phyloP scores from a whole-genome alignment of 2,329 filamentous ascomycete genomes.

The Lachnum nothofagi region DNA sequence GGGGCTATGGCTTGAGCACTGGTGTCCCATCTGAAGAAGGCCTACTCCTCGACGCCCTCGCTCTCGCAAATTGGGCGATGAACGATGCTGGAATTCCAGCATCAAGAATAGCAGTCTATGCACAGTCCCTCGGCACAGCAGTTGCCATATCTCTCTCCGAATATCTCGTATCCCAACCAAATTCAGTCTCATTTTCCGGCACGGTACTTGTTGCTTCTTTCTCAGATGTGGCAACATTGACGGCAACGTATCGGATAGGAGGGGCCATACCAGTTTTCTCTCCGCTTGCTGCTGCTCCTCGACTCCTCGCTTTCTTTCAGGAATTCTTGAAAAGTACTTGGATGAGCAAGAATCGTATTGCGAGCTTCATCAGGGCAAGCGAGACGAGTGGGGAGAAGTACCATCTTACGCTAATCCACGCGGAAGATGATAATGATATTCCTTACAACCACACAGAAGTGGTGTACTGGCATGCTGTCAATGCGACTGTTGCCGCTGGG shows the following conservation, averaged over 20 bases:
- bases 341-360: conserved; percentile 44
- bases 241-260: conserved; percentile 52
- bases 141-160: conserved; percentile 71
- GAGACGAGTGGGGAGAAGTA: conserved; percentile 36
- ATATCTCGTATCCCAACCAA: conserved; percentile 28
- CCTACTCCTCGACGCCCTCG: conserved; percentile 70
- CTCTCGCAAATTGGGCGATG: conserved; percentile 67
- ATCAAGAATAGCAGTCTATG: conserved; percentile 71
- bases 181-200: conserved; percentile 47
- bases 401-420: conserved; percentile 67
- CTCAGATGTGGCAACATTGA: conserved; percentile 47
- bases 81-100: conserved; percentile 59
- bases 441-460: conserved; percentile 63
- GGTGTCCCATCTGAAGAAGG: conserved; percentile 73
- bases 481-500: conserved; percentile 37
- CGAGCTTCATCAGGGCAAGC: conserved; percentile 38
- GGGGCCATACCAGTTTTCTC: conserved; percentile 69
- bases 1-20: conserved; percentile 75
- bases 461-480: conserved; percentile 57
- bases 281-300: conserved; percentile 59
- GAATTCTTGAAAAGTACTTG: background rate
- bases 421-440: conserved; percentile 75
- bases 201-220: conserved; percentile 54
- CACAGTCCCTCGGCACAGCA: conserved; percentile 82
- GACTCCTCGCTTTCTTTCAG: conserved; percentile 37